These are phyloP conservation scores for Sanguinoderma infundibulare DNA, from an alignment of 1,284 basidiomycete genomes.

Conservation along the genomic window DNA sequence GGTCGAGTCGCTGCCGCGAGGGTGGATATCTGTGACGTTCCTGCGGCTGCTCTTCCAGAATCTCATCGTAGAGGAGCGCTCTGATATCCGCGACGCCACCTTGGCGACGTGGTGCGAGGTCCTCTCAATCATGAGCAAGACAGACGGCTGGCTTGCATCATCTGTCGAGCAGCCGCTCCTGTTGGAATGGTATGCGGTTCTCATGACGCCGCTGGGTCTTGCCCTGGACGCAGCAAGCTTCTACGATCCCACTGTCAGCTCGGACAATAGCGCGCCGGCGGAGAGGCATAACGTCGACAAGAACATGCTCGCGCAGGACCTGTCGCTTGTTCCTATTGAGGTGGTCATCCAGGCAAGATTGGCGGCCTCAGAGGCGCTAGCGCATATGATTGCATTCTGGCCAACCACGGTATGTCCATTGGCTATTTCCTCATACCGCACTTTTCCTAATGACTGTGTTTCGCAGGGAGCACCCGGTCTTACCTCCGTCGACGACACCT, in stretches of 20 bases:
- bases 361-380: conserved; percentile 82
- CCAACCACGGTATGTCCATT: conserved; percentile 53
- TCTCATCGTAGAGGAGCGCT: conserved; percentile 89
- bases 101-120: conserved; percentile 82
- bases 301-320: conserved; percentile 92
- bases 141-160: conserved; percentile 53
- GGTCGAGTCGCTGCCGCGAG: conserved; percentile 74
- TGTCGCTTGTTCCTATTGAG: conserved; percentile 84
- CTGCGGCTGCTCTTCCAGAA: conserved; percentile 94
- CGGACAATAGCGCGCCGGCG: conserved; percentile 46
- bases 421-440: background rate
- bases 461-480: conserved; percentile 1
- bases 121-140: conserved; percentile 56
- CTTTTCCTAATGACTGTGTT: background rate
- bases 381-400: conserved; percentile 74
- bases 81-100: conserved; percentile 84
- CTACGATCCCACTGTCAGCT: conserved; percentile 60
- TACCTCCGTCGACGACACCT: conserved; percentile 56
- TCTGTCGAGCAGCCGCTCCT: conserved; percentile 58
- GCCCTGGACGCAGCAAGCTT: conserved; percentile 80
- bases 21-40: conserved; percentile 85
- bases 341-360: conserved; percentile 84
- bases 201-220: conserved; percentile 92
- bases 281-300: conserved; percentile 96
- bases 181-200: conserved; percentile 84